Evolutionary conservation across 225 moss, liverwort and hornwort species (phyloP), one percentile per base, ranked within the genome.

Genomic region (Polytrichum commune): DNA sequence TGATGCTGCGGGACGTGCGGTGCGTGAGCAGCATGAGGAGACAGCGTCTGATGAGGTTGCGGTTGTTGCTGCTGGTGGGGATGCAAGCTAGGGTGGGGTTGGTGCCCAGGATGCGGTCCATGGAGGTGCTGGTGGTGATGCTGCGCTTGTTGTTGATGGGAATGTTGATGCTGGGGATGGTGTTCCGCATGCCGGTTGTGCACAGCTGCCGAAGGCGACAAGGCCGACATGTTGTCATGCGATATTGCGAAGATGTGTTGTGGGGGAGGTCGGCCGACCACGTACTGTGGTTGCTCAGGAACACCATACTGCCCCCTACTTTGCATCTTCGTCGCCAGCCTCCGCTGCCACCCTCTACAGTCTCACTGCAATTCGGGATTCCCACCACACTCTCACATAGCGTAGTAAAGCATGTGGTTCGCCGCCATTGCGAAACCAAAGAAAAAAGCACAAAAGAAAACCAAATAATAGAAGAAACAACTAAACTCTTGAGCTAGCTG

Each of bases 161-260:
- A 74, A 69, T 74, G 89, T 54, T 90, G 96, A 60, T 92, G 96
- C 70, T 94, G 95, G 70, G 79, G 75, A 75, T 94, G 94, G 66
- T 84, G 91, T 32, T 66, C 82, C 33, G 82, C 77, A 55, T 91
- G 91, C 64, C 73, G 57, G 62, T 60, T 69, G 68, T 91, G 89
- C 19, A 77, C 84, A 79, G 90, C 80, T 69, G 97, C 46, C 46
- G 46, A 77, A 18, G 93, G 83, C 18, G 93, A 86, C 32, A 91
- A 80, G 46, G 46, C 46, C 65, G 77, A 70, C 78, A 93, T 92
- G 61, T 65, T 88, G 72, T 94, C 97, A 74, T 93, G 93, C 27
- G 92, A 90, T 75, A 98, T 91, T 23, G 92, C 69, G 79, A 94
- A 98, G 82, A 98, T 81, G 78, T 97, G 93, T 30, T 84, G 53